Percentiles rank a stretch among this genome's conserved stretches.
Conservation (phyloP, 2,329 filamentous ascomycete genomes). For the Trichoderma brevicompactum region DNA sequence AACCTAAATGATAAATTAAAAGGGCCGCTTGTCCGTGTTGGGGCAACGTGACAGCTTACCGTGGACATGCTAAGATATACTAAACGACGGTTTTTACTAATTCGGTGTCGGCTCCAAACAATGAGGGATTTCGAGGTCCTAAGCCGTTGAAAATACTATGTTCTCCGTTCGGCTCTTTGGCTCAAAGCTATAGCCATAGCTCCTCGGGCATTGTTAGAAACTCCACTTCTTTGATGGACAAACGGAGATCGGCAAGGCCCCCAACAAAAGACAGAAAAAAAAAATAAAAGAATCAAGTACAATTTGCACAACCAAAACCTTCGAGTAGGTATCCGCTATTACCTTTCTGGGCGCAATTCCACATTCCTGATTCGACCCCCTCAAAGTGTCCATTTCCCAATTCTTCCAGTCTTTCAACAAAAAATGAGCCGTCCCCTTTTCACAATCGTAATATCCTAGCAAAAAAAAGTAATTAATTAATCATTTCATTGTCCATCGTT, state of each 20-base stretch:
- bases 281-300: background rate
- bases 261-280: conserved; percentile 14
- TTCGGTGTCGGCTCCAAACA: background rate
- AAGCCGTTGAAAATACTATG: background rate
- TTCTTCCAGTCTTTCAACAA: background rate
- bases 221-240: conserved; percentile 4
- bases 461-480: background rate
- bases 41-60: conserved; percentile 5
- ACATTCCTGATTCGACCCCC: conserved; percentile 5
- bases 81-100: background rate
- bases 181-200: background rate
- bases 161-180: background rate
- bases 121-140: conserved; percentile 5
- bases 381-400: background rate
- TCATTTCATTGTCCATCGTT: background rate
- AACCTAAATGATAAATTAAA: background rate
- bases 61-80: background rate
- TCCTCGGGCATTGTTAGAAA: background rate
- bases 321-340: conserved; percentile 7
- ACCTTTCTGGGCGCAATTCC: conserved; percentile 16
- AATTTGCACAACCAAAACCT: background rate
- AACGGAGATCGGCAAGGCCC: conserved; percentile 25
- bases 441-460: background rate
- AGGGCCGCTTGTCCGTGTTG: conserved; percentile 12
- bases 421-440: background rate